Evolutionary conservation across 108 stramenopile species (phyloP), one percentile per base, ranked within the genome.

Genomic region (Epipyxis sp.): DNA sequence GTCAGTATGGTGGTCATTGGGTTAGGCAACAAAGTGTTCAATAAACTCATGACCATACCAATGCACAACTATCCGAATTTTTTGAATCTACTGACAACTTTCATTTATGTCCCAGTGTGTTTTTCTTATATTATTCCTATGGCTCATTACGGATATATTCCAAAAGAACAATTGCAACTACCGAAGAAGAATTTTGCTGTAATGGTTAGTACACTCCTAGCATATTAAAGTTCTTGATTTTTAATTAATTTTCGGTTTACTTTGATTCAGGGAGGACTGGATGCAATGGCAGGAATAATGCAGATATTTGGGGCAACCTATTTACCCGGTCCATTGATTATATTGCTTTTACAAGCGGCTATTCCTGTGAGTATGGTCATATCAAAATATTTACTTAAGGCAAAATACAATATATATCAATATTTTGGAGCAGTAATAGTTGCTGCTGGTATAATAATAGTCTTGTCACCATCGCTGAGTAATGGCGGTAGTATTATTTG

Each of bases 51-150:
- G 76, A 77, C 76, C 16, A 54, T 77, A 6, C 76, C 76, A 50
- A 77, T 77, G 76, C 10, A 54, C 45, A 77, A 77, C 61, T 77
- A 77, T 59, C 76, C 76, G 10, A 77, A 77, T 39, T 54, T 59
- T 3, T 20, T 77, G 44, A 77, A 77, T 39, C 27, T 77, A 39
- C 27, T 77, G 76, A 77, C 76, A 25, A 16, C 76, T n/a, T 35
- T 45, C 32, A 39, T 77, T 37, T 77, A 77, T 20, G n/a, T 77
- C 10, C 76, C 76, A 16, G 54, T 77, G 3, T 77, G 54, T 39
- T 77, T 59, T 45, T 50, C 76, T 34, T 77, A 77, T 45, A 77
- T 77, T n/a, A 59, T 77, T 3, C 76, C 76, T 20, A 59, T 77
- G 71, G 71, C 71, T 27, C 16, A 42, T 10, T 13, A 74, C 43